Evolutionary conservation across 345 rosid species (phyloP).

Genomic region (Eutrema japonicum): DNA sequence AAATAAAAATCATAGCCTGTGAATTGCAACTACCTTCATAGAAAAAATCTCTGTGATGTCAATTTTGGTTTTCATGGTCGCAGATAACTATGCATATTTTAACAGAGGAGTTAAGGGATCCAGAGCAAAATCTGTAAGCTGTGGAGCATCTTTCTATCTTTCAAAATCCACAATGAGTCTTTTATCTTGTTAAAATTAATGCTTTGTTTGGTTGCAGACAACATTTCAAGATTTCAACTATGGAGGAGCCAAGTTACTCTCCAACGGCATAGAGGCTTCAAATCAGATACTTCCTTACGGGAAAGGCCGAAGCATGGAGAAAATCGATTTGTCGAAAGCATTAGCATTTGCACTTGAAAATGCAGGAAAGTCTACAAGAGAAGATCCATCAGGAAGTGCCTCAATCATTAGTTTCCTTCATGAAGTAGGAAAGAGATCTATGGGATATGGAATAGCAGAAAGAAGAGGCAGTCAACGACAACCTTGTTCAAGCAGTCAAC

Average conservation of each 20-base stretch:
- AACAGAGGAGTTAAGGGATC: conserved; percentile 60
- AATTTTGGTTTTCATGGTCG: neutral
- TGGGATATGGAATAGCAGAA: conserved; percentile 49
- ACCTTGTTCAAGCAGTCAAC: conserved; percentile 49
- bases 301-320: conserved; percentile 51
- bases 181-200: conserved; percentile 25
- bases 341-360: conserved; percentile 76
- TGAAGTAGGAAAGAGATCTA: conserved; percentile 62
- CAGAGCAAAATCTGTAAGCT: conserved; percentile 58
- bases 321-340: conserved; percentile 68
- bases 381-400: conserved; percentile 56
- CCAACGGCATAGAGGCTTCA: conserved; percentile 44
- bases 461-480: conserved; percentile 47
- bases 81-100: conserved; percentile 53
- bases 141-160: conserved; percentile 5
- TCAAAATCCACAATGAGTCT: conserved; percentile 6
- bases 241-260: conserved; percentile 47
- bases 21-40: neutral
- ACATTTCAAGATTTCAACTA: conserved; percentile 47
- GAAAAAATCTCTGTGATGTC: neutral
- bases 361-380: conserved; percentile 64
- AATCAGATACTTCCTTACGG: conserved; percentile 62
- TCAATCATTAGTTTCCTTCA: conserved; percentile 66
- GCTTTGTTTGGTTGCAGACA: conserved; percentile 47
- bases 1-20: neutral